Percentiles rank a stretch among this genome's conserved stretches.
Evolutionary conservation across 169 alveolate species (phyloP).

Genomic region (Ichthyophthirius multifiliis): DNA sequence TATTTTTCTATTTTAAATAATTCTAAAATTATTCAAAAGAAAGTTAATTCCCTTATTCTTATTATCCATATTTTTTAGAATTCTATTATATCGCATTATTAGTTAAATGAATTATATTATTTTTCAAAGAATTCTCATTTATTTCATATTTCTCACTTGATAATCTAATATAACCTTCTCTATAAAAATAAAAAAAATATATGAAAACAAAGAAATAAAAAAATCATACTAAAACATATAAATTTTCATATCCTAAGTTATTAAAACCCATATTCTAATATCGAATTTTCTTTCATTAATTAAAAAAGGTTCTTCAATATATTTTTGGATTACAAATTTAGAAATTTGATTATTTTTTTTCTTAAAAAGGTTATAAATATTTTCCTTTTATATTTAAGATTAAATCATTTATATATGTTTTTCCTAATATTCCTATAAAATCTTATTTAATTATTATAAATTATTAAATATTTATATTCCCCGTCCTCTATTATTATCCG

Average conservation of each 20-base stretch:
- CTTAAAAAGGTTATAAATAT: neutral
- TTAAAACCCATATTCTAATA: constrained; percentile 71
- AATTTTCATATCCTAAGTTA: constrained; percentile 33
- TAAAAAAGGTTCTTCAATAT: constrained; percentile 68
- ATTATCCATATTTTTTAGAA: constrained; percentile 56
- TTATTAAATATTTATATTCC: constrained; percentile 44
- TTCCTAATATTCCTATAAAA: neutral
- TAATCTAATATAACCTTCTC: constrained; percentile 72
- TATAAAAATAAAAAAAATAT: neutral
- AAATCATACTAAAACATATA: constrained; percentile 37
- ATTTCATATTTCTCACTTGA: constrained; percentile 51
- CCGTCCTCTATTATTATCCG: constrained; percentile 52
- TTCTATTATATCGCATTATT: constrained; percentile 71
- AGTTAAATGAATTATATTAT: constrained; percentile 70
- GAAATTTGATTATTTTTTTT: neutral
- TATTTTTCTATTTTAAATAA: constrained; percentile 37
- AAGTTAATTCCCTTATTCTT: constrained; percentile 70
- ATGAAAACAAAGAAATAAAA: neutral
- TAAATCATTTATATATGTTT: neutral
- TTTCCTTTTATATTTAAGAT: too few species aligned
- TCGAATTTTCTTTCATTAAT: constrained; percentile 76
- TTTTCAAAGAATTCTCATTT: constrained; percentile 21
- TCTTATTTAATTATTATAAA: constrained; percentile 17
- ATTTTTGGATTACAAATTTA: constrained; percentile 62
- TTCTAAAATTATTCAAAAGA: constrained; percentile 58